Percentiles rank a stretch among this genome's conserved stretches.
Conservation (phyloP, 768 basidiomycete species). For the Tulasnella sp. region DNA sequence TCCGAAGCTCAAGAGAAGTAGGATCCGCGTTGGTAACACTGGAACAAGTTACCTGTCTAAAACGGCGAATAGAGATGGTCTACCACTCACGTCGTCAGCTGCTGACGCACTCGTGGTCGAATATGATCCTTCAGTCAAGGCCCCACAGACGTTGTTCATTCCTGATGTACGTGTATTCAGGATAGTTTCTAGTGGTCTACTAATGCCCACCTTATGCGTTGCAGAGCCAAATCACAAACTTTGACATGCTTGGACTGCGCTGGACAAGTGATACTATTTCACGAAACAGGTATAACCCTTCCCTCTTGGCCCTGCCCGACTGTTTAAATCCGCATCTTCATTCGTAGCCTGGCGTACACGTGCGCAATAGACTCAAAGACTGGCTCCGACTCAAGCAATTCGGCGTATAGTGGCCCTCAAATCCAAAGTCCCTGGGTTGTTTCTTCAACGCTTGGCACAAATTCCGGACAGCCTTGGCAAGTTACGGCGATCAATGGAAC, state of each 20-base stretch:
- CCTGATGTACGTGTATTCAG: not conserved
- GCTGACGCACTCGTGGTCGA: not conserved
- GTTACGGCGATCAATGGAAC: not conserved
- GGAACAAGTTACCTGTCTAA: not conserved
- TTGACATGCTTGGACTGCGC: not conserved
- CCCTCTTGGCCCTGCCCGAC: too few species aligned
- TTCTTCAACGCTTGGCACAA: not conserved
- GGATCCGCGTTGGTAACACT: not conserved
- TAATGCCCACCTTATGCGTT: not conserved
- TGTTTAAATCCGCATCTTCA: not conserved
- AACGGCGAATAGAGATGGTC: not conserved
- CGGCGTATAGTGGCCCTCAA: too few species aligned
- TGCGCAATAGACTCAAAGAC: too few species aligned
- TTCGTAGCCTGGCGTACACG: too few species aligned
- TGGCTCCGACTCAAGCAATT: too few species aligned
- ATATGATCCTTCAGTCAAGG: not conserved
- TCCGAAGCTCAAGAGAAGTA: not conserved
- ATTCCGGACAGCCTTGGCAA: not conserved
- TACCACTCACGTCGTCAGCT: not conserved
- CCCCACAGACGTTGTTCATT: not conserved
- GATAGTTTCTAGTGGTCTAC: not conserved
- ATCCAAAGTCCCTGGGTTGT: too few species aligned
- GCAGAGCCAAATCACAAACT: not conserved
- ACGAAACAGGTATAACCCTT: not conserved
- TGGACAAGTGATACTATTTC: not conserved